Evolutionary conservation across 352 stramenopile genomes (phyloP).

Genomic region (Pythium guiyangense): DNA sequence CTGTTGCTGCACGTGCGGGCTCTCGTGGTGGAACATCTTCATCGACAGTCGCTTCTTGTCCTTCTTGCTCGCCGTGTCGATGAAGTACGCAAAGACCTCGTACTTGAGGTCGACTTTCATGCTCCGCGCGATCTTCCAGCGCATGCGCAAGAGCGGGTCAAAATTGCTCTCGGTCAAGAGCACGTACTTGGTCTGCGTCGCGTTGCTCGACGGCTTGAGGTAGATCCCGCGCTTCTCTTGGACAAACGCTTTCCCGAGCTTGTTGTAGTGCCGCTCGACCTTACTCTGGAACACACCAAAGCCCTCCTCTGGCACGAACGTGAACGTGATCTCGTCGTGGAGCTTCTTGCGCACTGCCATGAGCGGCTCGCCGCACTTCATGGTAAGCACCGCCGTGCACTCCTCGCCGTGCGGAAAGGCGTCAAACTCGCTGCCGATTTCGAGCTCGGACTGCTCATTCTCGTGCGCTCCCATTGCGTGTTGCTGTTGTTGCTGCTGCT

Average conservation of each 20-base stretch:
- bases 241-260: slow-evolving; percentile 50
- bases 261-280: slow-evolving; percentile 64
- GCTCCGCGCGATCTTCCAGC: slow-evolving; percentile 72
- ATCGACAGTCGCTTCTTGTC: slow-evolving; percentile 59
- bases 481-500: neutral
- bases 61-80: slow-evolving; percentile 60
- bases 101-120: slow-evolving; percentile 83
- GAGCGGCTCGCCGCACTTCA: slow-evolving; percentile 72
- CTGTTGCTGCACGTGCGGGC: slow-evolving; percentile 15
- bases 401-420: slow-evolving; percentile 63
- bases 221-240: slow-evolving; percentile 70
- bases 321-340: slow-evolving; percentile 63
- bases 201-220: slow-evolving; percentile 69
- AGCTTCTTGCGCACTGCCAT: slow-evolving; percentile 80
- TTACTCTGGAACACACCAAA: slow-evolving; percentile 79
- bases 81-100: slow-evolving; percentile 79
- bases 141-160: slow-evolving; percentile 53
- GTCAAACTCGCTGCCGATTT: slow-evolving; percentile 19
- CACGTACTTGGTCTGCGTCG: slow-evolving; percentile 78
- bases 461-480: neutral
- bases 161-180: slow-evolving; percentile 73
- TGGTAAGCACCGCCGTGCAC: slow-evolving; percentile 59
- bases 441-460: slow-evolving; percentile 1
- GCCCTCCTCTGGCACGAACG: slow-evolving; percentile 66
- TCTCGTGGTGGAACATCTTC: slow-evolving; percentile 51